Base-by-base conservation (phyloP, 176 grass and related monocot species). In the Chloris gayana region DNA sequence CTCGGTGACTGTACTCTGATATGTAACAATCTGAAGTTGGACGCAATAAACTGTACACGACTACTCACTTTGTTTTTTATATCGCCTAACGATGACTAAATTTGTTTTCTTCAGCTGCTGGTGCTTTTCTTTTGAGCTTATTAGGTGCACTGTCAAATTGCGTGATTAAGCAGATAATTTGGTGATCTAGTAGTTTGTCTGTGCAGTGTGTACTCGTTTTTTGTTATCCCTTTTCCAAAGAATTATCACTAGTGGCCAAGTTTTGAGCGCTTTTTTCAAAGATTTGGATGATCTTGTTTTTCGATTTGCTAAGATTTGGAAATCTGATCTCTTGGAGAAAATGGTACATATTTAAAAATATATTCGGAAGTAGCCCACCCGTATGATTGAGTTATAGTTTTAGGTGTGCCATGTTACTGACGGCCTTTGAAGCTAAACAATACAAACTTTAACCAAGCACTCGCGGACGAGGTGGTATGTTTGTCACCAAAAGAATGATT, bases 211-310 rank as follows among this genome's bases (percentile, higher is more conserved):
- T 27, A 42, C 24, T 62, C 29, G 18, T 38, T 6, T 6, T 51
- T 50, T 12, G 76, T n/a, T 10, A 10, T 9, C 15, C 70, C 10
- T 57, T 34, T 51, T 14, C 53, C 13, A 51, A 32, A 71, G 24
- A 1, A 61, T 61, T 11, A 1, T 14, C 25, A 29, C 46, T 65
- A 54, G 26, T 31, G 70, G 22, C 27, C 76, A 82, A 77, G 22
- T 39, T 41, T 82, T 76, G 72, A 82, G 65, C 2, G 19, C 65
- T 66, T 87, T 87, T 87, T 82, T 77, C n/a, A 44, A 15, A 45
- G 32, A 64, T 64, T 69, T 63, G 25, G 44, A 54, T 18, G 18
- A 64, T 41, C 7, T 39, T 37, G 3, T 11, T 54, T 74, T 58
- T 51, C 34, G 2, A 65, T 42, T 42, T 64, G 2, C 9, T 58